These are phyloP conservation scores for Aspergillus pseudoterreus DNA, from an alignment of 2,329 filamentous ascomycete genomes.

Conservation along the genomic window DNA sequence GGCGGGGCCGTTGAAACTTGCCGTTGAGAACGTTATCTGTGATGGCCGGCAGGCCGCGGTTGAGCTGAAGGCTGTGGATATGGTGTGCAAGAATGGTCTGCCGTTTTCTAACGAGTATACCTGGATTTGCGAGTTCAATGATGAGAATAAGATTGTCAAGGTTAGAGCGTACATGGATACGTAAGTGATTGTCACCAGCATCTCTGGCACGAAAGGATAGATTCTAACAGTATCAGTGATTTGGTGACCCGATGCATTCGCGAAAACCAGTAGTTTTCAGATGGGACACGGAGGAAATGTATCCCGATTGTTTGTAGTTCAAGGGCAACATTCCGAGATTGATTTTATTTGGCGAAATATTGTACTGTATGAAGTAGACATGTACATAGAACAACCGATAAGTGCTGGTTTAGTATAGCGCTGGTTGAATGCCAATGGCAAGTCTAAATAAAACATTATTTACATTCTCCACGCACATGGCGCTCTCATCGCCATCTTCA, in stretches of 20 bases:
- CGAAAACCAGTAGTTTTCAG: neutral
- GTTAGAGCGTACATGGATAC: neutral
- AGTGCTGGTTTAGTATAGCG: no score
- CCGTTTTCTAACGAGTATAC: neutral
- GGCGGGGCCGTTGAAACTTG: neutral
- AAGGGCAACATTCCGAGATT: no score
- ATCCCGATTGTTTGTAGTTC: no score
- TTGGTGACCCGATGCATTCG: neutral
- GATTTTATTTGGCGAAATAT: no score
- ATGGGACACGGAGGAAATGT: no score
- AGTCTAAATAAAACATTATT: neutral
- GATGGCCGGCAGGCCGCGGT: neutral
- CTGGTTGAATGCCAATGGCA: no score
- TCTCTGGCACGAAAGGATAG: neutral
- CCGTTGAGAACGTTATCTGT: neutral
- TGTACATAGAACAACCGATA: no score
- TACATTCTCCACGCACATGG: conserved; percentile 1
- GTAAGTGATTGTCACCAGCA: neutral
- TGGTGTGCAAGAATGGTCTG: neutral
- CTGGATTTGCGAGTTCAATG: neutral
- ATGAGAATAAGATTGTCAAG: neutral
- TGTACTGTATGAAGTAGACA: no score
- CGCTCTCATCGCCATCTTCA: neutral
- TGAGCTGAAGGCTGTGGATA: neutral
- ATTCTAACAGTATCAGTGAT: neutral